Evolutionary conservation across 2,329 filamentous ascomycete species (phyloP).

Genomic region (Colletotrichum sidae): DNA sequence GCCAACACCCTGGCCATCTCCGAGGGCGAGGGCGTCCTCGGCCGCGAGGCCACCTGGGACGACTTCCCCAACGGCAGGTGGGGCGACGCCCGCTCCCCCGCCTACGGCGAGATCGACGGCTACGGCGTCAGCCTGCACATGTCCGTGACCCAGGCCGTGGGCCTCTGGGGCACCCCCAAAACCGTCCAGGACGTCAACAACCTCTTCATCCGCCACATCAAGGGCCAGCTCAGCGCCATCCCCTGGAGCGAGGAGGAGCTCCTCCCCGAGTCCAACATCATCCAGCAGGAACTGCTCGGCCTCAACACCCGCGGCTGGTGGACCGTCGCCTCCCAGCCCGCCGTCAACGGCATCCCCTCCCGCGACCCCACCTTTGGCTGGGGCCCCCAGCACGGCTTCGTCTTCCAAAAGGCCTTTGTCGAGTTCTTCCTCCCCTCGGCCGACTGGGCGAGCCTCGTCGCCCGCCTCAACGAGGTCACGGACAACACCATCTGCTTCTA

Average conservation of each 20-base stretch:
- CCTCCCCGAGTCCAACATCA: constrained; percentile 84
- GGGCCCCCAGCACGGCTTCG: constrained; percentile 92
- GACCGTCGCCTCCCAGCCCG: constrained; percentile 95
- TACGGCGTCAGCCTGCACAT: constrained; percentile 97
- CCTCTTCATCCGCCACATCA: constrained; percentile 85
- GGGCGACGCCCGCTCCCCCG: constrained; percentile 91
- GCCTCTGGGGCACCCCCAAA: constrained; percentile 85
- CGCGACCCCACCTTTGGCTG: constrained; percentile 87
- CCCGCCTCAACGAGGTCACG: constrained; percentile 63
- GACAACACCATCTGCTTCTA: constrained; percentile 83
- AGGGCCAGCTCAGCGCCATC: constrained; percentile 82
- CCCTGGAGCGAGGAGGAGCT: constrained; percentile 95
- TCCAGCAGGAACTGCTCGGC: constrained; percentile 78
- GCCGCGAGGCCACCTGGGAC: constrained; percentile 97
- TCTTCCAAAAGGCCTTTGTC: constrained; percentile 98
- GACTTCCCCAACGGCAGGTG: constrained; percentile 97
- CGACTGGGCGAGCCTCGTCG: constrained; percentile 77
- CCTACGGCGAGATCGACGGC: constrained; percentile 97
- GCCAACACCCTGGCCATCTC: constrained; percentile 92
- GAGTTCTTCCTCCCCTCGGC: constrained; percentile 87
- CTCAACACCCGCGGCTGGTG: constrained; percentile 91
- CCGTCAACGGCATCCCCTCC: constrained; percentile 86
- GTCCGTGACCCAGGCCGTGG: constrained; percentile 83
- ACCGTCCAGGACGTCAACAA: constrained; percentile 77
- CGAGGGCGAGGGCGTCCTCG: constrained; percentile 89